Evolutionary conservation across 257 asterid genomes (phyloP), one percentile per base, ranked within the genome.

Genomic region (Solanum appendiculatum): DNA sequence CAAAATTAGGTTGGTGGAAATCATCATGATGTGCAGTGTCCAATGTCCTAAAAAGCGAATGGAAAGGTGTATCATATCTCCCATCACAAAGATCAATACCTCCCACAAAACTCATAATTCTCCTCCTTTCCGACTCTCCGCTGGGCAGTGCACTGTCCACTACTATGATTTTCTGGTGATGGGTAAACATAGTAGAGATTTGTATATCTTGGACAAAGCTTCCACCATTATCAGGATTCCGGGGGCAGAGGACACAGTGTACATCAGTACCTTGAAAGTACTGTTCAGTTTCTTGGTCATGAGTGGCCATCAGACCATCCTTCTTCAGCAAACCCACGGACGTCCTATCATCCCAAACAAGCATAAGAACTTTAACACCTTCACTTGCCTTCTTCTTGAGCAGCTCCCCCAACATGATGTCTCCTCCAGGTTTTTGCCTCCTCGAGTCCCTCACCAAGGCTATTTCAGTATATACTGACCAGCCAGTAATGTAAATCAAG

Each of bases 271-370:
- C 98, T 89, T 90, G 89, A 72, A 95, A 96, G 89, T 46, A 96
- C 1, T 88, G 78, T 42, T 85, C 93, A 0, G 99, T 94, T 82
- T 96, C 98, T 87, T 96, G 95, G 37, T 96, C 99, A 8, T 96
- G 99, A 25, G 99, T 96, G 10, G 96, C 97, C 99, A 96, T 95
- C 70, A 95, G 86, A 16, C 98, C 98, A 44, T 96, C 98, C 87
- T 92, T 94, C 92, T 94, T 96, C 58, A 94, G 88, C 70, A 92
- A 75, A 10, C 91, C 93, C 21, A 95, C 98, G 0, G 98, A 96
- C 25, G 98, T 96, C 69, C 98, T 87, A 69, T 96, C 98, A 21
- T 96, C 98, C 98, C 98, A 96, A 80, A 96, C 98, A 60, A 96
- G 94, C 94, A 95, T 93, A 48, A 93, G 92, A 81, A 96, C 99